A percentile compares a stretch with the other conserved stretches of the same genome.
These are phyloP conservation scores for Ophiosphaerella narmari DNA, from an alignment of 2,329 filamentous ascomycete genomes.

Conservation along the genomic window DNA sequence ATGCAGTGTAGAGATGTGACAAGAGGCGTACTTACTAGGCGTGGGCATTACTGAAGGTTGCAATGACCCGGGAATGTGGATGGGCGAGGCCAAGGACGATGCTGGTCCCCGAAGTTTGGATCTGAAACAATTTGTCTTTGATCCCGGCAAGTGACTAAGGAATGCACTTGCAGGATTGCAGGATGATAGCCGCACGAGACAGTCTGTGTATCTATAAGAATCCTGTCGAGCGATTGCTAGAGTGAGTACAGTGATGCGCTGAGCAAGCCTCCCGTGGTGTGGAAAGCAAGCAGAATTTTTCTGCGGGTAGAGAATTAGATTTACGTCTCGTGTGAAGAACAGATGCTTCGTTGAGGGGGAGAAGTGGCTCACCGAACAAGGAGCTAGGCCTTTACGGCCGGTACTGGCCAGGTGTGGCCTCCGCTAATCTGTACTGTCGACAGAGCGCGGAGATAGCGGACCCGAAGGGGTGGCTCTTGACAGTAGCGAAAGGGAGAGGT, in stretches of 20 bases:
- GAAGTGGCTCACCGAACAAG: conserved; percentile 31
- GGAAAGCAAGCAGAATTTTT: conserved; percentile 19
- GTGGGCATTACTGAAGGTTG: conserved; percentile 47
- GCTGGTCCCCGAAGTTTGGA: conserved; percentile 40
- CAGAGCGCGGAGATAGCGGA: conserved; percentile 22
- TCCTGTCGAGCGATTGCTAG: conserved; percentile 38
- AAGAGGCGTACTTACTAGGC: conserved; percentile 45
- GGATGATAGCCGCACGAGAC: conserved; percentile 46
- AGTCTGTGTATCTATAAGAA: conserved; percentile 45
- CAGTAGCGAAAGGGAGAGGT: conserved; percentile 22
- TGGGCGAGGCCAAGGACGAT: conserved; percentile 39
- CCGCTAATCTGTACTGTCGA: conserved; percentile 17
- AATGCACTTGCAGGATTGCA: conserved; percentile 38
- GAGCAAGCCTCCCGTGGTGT: conserved; percentile 15
- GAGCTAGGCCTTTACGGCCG: conserved; percentile 11
- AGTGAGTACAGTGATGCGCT: conserved; percentile 37
- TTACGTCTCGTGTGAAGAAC: conserved; percentile 15
- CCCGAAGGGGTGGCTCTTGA: conserved; percentile 26
- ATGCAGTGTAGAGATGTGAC: conserved; percentile 34
- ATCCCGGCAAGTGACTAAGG: conserved; percentile 42
- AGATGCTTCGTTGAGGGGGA: conserved; percentile 14
- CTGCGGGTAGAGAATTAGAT: conserved; percentile 40
- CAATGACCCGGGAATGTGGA: conserved; percentile 43
- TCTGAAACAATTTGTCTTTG: conserved; percentile 46
- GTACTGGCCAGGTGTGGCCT: conserved; percentile 21